Conservation (phyloP, 768 basidiomycete genomes). For the Strobilomyces echinocephalus region DNA sequence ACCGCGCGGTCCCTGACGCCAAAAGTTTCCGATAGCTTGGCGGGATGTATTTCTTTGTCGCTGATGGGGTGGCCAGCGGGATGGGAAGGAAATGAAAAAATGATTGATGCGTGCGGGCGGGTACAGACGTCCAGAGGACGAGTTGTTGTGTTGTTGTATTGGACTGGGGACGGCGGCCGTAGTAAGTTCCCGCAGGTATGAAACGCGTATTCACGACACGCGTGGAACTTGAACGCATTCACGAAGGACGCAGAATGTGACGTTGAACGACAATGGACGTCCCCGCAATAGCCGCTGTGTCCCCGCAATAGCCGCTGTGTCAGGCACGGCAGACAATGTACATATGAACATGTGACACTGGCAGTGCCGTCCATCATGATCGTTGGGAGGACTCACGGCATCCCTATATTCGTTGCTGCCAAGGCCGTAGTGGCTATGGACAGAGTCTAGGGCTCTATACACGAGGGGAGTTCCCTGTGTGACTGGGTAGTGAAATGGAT, state of each 20-base stretch:
- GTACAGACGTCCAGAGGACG: background rate
- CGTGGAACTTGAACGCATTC: background rate
- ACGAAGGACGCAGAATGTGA: background rate
- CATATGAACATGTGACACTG: no score
- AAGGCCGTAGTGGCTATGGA: background rate
- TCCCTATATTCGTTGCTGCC: constrained; percentile 5
- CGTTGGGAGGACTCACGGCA: constrained; percentile 11
- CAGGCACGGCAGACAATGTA: constrained; percentile 1
- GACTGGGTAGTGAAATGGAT: background rate
- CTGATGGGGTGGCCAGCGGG: background rate
- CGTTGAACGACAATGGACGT: background rate
- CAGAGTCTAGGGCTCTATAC: background rate
- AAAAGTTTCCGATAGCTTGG: constrained; percentile 15
- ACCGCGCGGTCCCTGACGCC: background rate
- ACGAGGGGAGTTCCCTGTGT: no score
- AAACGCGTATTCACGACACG: constrained; percentile 5
- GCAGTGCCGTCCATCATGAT: background rate
- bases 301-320: constrained; percentile 3
- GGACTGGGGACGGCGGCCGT: background rate
- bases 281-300: constrained; percentile 6
- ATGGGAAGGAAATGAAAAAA: background rate
- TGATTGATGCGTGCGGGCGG: background rate
- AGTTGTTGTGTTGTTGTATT: background rate
- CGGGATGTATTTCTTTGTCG: background rate
- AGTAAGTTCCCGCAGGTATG: constrained; percentile 5